Evolutionary conservation across 768 basidiomycete genomes (phyloP), one percentile per base, ranked within the genome.

Genomic region (Lanmaoa rubissima): DNA sequence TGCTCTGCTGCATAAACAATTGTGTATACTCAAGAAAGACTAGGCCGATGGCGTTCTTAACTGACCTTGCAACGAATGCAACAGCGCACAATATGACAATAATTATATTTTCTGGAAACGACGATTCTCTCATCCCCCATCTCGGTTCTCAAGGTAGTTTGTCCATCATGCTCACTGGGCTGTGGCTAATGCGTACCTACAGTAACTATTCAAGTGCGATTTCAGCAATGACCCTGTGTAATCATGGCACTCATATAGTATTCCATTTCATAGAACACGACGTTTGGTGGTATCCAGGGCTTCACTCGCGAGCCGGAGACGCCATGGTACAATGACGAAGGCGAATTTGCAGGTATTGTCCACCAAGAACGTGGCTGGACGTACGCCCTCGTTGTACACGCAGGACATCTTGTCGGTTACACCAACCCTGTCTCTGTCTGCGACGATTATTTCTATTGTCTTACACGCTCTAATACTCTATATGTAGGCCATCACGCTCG

Each of bases 261-360:
- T 47, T 17, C 0, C 17, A 42, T 49, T 54, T 34, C 43, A 0
- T 49, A 89, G 85, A 91, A 91, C 62, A 88, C 87, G 26, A 89
- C 89, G 0, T 91, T 90, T 60, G 88, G 87, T 26, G 88, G 87
- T 7, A 83, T 85, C 42, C 86, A 83, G 69, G 89, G 89, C 4
- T 91, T 91, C 68, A 83, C 85, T 4, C 76, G 81, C 46, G 77
- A 79, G 55, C 89, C 89, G 0, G 79, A 83, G 3, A 90, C 89
- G 0, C 79, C 83, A 0, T 90, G 87, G 86, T 73, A 70, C 52
- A 82, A 84, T 49, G 85, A 87, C 51, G 64, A 68, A 2, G 82
- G 83, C 13, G 73, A 82, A 51, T 78, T 82, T 53, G 86, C 82
- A 0, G 89, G 88, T 0, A 83, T 88, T 34, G 77, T 90, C 17